Conservation (phyloP, 176 grass and related monocot species). For the Avena eriantha region DNA sequence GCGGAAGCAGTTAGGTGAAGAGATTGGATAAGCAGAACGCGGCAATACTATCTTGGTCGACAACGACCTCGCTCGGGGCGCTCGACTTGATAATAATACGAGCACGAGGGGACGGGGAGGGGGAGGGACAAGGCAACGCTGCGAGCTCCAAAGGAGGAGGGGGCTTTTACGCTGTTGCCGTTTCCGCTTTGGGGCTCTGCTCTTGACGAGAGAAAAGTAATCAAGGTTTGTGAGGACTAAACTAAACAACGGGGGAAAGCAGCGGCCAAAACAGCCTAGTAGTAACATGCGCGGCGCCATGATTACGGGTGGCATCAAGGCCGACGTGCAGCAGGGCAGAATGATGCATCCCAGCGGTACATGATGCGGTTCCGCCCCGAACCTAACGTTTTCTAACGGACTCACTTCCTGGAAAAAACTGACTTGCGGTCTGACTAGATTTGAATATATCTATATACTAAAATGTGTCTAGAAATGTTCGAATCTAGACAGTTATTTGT, state of each 20-base stretch:
- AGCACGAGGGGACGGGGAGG: not conserved
- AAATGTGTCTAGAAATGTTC: too few relatives aligned
- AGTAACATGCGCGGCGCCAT: conserved; percentile 7
- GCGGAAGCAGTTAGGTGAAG: too few relatives aligned
- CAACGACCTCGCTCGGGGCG: too few relatives aligned
- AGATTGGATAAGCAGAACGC: too few relatives aligned
- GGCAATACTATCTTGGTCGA: too few relatives aligned
- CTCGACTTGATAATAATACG: not conserved
- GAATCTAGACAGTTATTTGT: too few relatives aligned
- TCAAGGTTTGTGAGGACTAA: not conserved
- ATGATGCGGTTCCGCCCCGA: conserved; percentile 36
- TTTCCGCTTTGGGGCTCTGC: conserved; percentile 12
- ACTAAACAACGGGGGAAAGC: not conserved
- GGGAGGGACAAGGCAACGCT: not conserved
- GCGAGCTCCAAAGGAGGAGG: not conserved
- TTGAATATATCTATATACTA: too few relatives aligned
- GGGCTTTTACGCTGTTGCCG: not conserved
- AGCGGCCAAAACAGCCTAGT: conserved; percentile 19
- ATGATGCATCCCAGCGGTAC: conserved; percentile 14
- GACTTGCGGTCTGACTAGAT: too few relatives aligned
- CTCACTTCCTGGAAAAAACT: too few relatives aligned
- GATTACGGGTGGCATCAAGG: conserved; percentile 43
- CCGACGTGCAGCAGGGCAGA: conserved; percentile 20
- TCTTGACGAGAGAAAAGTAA: not conserved
- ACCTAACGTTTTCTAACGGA: too few relatives aligned